These are phyloP conservation scores for Ophiostoma australiae DNA, from an alignment of 2,329 filamentous ascomycete genomes.

Conservation along the genomic window DNA sequence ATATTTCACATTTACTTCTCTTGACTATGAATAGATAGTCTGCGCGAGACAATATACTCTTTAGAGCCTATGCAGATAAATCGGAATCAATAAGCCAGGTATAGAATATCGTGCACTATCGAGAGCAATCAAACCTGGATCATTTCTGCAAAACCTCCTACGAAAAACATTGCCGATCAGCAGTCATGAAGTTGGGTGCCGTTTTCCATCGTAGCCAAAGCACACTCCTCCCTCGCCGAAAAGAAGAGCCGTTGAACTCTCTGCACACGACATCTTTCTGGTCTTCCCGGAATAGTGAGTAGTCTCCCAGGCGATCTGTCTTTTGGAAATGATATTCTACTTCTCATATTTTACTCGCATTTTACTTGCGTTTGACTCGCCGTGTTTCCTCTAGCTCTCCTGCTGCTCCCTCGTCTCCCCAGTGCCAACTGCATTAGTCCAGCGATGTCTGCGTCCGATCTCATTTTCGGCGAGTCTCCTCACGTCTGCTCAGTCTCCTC, in stretches of 20 bases:
- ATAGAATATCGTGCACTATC: not conserved
- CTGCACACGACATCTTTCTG: not conserved
- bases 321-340: not conserved
- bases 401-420: not conserved
- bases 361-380: not conserved
- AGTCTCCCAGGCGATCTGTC: not conserved
- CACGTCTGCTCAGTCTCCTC: not conserved
- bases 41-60: not conserved
- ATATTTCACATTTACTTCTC: not conserved
- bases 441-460: not conserved
- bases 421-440: not conserved
- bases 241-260: conserved; percentile 5
- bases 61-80: not conserved
- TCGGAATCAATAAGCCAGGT: not conserved
- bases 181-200: not conserved
- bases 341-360: not conserved
- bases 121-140: not conserved
- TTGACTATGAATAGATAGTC: not conserved
- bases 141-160: not conserved
- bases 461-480: not conserved
- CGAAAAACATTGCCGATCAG: not conserved
- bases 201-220: not conserved
- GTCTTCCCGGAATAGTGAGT: not conserved
- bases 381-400: not conserved
- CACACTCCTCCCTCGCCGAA: conserved; percentile 4